These are phyloP conservation scores for Eimeria praecox DNA, from an alignment of 169 alveolate species.

Conservation along the genomic window DNA sequence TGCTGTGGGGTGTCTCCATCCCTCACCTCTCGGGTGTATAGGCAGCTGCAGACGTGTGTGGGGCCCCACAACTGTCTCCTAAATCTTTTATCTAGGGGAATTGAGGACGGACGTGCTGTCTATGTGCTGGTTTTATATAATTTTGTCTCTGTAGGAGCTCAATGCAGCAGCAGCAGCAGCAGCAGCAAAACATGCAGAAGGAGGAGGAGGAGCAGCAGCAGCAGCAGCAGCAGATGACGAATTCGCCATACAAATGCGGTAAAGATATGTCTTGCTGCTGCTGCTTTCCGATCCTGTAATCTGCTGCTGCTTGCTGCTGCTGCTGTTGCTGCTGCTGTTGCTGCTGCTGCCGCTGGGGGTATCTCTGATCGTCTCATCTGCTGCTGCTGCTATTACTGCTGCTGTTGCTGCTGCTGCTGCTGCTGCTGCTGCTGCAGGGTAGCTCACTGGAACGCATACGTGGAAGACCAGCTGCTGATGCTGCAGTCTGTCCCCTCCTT, in stretches of 20 bases:
- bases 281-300: neutral
- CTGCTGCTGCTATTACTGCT: slow-evolving; percentile 23
- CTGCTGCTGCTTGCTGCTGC: neutral
- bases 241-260: slow-evolving; percentile 49
- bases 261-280: neutral
- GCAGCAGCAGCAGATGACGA: neutral
- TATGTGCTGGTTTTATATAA: neutral
- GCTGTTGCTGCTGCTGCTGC: slow-evolving; percentile 1
- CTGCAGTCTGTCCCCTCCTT: slow-evolving; percentile 50
- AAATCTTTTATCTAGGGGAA: too few relatives aligned
- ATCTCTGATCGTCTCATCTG: neutral
- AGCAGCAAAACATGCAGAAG: neutral
- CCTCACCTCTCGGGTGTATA: neutral
- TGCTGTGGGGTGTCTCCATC: neutral
- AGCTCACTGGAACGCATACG: slow-evolving; percentile 56
- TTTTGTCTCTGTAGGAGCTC: slow-evolving; percentile 14
- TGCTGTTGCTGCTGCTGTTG: neutral
- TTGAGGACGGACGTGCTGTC: neutral
- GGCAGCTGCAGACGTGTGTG: too few relatives aligned
- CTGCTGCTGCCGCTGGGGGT: neutral
- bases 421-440: slow-evolving; percentile 61
- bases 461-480: slow-evolving; percentile 36
- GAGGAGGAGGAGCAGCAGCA: neutral
- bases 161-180: slow-evolving; percentile 56
- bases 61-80: too few relatives aligned